These are phyloP conservation scores for Fomitopsis serialis DNA, from an alignment of 768 basidiomycete genomes.

Conservation along the genomic window DNA sequence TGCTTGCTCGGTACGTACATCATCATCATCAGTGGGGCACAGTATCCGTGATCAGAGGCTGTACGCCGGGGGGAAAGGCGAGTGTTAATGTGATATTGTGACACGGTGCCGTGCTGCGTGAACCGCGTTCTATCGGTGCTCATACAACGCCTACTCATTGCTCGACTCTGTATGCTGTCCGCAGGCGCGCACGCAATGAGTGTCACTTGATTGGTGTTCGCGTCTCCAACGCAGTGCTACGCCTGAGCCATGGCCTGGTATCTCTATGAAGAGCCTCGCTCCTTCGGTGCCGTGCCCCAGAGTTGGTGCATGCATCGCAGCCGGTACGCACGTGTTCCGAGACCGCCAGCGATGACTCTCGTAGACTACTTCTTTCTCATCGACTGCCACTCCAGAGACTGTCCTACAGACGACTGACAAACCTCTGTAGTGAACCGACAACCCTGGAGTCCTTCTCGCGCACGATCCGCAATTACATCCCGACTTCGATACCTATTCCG, in stretches of 20 bases:
- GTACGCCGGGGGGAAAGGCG: too few species aligned
- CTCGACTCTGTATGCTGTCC: too few species aligned
- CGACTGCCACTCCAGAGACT: background rate
- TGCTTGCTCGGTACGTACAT: slow-evolving; percentile 19
- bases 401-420: slow-evolving; percentile 1
- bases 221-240: too few species aligned
- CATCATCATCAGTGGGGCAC: background rate
- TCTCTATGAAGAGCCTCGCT: background rate
- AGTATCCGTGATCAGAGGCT: background rate
- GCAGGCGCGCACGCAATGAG: too few species aligned
- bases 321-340: background rate
- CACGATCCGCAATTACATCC: slow-evolving; percentile 49
- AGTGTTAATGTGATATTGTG: too few species aligned
- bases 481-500: slow-evolving; percentile 45
- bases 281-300: background rate
- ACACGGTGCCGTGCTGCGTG: too few species aligned
- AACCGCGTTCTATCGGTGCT: too few species aligned
- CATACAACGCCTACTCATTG: too few species aligned
- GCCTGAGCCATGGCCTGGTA: too few species aligned
- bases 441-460: slow-evolving; percentile 48
- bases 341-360: background rate
- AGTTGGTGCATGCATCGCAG: background rate
- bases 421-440: slow-evolving; percentile 35
- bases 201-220: too few species aligned
- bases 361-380: background rate